Evolutionary conservation across 2,329 filamentous ascomycete species (phyloP).

Genomic region (Alternaria dauci): DNA sequence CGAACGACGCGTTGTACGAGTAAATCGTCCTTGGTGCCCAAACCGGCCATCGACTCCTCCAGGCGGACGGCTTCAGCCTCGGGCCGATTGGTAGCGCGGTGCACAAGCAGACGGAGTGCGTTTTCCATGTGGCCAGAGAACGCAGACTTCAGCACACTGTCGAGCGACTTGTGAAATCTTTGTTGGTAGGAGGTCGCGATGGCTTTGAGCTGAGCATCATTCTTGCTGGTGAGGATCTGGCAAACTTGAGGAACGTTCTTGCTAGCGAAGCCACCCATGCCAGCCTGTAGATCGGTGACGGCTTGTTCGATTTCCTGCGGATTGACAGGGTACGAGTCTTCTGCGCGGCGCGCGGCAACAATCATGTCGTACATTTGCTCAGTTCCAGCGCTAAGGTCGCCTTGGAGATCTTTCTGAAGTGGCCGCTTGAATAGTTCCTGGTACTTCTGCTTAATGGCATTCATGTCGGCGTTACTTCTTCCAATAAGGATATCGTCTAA

Average conservation of each 20-base stretch:
- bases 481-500: constrained; percentile 87
- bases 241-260: constrained; percentile 81
- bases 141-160: constrained; percentile 78
- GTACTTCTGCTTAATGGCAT: constrained; percentile 84
- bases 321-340: constrained; percentile 78
- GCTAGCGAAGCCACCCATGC: constrained; percentile 69
- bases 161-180: constrained; percentile 74
- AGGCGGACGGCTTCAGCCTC: constrained; percentile 82
- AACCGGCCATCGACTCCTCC: constrained; percentile 86
- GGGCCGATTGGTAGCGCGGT: constrained; percentile 78
- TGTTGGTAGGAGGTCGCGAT: constrained; percentile 78
- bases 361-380: constrained; percentile 86
- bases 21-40: constrained; percentile 85
- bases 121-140: constrained; percentile 94
- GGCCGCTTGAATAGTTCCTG: constrained; percentile 69
- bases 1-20: constrained; percentile 81
- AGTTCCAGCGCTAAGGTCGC: constrained; percentile 86
- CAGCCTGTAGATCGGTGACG: constrained; percentile 77
- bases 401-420: constrained; percentile 76
- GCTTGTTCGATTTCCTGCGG: constrained; percentile 78
- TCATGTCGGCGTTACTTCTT: constrained; percentile 85
- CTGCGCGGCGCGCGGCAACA: constrained; percentile 74
- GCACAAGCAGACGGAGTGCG: constrained; percentile 81
- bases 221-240: constrained; percentile 77
- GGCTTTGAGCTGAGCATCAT: constrained; percentile 83